phyloP scores from a whole-genome alignment of 352 stramenopile genomes.

The Phytophthora palmivora region DNA sequence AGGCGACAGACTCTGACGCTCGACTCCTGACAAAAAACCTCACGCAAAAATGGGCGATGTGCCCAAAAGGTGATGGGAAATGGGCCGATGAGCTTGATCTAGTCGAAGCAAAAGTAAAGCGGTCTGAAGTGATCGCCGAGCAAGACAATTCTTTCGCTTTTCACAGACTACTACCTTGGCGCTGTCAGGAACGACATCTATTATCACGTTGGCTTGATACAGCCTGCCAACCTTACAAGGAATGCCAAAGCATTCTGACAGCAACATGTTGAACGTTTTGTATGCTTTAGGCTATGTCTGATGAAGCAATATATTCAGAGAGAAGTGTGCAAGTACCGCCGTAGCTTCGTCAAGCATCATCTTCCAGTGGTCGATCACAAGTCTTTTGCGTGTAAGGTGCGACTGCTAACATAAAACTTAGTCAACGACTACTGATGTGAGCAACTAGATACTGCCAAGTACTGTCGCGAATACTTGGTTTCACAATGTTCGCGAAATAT shows the following conservation, averaged over 20 bases:
- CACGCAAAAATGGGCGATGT: slow-evolving; percentile 1
- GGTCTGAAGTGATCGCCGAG: too few relatives aligned
- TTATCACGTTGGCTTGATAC: neutral
- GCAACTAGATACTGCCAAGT: neutral
- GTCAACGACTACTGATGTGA: neutral
- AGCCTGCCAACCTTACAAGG: neutral
- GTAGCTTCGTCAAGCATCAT: neutral
- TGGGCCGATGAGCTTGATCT: neutral
- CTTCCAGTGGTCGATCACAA: too few relatives aligned
- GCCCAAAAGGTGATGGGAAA: neutral
- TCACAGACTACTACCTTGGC: too few relatives aligned
- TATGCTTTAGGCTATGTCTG: neutral
- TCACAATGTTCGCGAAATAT: neutral
- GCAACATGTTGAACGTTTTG: neutral
- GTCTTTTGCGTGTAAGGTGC: too few relatives aligned
- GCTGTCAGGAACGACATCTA: too few relatives aligned
- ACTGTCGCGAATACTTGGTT: neutral
- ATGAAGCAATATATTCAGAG: too few relatives aligned
- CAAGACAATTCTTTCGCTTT: too few relatives aligned
- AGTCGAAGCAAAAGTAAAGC: too few relatives aligned
- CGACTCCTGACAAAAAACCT: slow-evolving; percentile 13
- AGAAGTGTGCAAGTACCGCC: too few relatives aligned
- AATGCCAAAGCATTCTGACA: neutral
- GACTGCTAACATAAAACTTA: neutral
- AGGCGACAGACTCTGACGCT: slow-evolving; percentile 24